These are phyloP conservation scores for Fallopia convolvulus DNA, from an alignment of 148 eudicot species.

Conservation along the genomic window DNA sequence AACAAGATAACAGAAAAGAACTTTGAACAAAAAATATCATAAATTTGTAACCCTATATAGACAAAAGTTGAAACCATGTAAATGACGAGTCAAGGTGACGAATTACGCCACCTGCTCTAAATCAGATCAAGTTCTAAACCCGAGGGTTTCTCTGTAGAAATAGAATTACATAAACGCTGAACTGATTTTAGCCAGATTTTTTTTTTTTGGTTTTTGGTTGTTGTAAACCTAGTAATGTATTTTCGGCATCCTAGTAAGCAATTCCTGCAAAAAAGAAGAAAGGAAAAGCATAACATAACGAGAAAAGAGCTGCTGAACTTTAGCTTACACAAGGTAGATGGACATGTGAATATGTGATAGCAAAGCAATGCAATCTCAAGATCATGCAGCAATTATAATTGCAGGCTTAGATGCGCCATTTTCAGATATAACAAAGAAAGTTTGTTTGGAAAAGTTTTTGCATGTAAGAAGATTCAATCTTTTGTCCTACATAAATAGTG, in stretches of 20 bases:
- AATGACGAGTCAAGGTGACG: neutral
- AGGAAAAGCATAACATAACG: neutral
- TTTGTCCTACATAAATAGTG: no score
- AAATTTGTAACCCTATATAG: slow-evolving; percentile 6
- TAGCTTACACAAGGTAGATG: neutral
- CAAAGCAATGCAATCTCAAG: neutral
- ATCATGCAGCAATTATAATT: neutral
- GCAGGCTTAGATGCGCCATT: neutral
- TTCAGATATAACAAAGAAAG: no score
- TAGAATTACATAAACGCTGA: slow-evolving; percentile 5
- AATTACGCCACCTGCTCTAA: neutral
- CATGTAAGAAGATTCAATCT: no score
- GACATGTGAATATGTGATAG: neutral
- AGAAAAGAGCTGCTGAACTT: neutral
- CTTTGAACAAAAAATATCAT: neutral
- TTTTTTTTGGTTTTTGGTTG: slow-evolving; percentile 1
- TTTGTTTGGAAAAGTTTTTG: no score
- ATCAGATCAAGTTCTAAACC: slow-evolving; percentile 1
- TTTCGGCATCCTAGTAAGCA: slow-evolving; percentile 6
- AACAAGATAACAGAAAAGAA: neutral
- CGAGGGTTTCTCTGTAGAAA: slow-evolving; percentile 1
- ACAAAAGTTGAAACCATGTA: slow-evolving; percentile 5
- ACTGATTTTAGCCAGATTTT: slow-evolving; percentile 2
- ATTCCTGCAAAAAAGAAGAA: slow-evolving; percentile 1
- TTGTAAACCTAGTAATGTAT: slow-evolving; percentile 5